These are phyloP conservation scores for Colletotrichum brevisporum DNA, from an alignment of 2,329 filamentous ascomycete genomes.

Conservation along the genomic window DNA sequence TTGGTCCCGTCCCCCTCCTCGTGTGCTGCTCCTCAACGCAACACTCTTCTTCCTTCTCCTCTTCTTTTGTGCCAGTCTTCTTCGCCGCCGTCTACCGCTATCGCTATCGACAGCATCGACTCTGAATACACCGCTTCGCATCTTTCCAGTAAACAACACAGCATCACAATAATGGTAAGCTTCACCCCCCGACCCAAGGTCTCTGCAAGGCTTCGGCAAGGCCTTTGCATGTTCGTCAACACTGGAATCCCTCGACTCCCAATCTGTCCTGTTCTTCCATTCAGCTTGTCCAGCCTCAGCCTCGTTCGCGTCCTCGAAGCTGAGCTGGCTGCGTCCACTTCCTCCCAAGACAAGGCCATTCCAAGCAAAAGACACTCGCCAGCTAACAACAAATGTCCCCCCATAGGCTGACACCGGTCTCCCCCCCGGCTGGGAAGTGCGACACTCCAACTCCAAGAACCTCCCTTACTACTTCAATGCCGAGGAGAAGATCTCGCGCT, in stretches of 20 bases:
- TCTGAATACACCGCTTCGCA: constrained; percentile 21
- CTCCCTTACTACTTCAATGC: constrained; percentile 99
- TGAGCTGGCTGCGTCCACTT: neutral
- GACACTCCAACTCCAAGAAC: constrained; percentile 98
- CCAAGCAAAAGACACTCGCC: neutral
- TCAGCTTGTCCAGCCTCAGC: neutral
- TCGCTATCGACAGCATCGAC: neutral
- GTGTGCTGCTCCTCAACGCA: constrained; percentile 12
- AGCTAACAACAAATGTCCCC: constrained; percentile 12
- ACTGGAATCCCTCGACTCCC: neutral
- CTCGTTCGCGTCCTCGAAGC: neutral
- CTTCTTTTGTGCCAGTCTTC: neutral
- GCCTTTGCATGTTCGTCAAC: neutral
- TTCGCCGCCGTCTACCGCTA: neutral
- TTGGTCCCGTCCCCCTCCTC: constrained; percentile 3
- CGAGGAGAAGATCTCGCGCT: constrained; percentile 87
- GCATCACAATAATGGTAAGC: constrained; percentile 32
- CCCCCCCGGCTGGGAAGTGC: constrained; percentile 92
- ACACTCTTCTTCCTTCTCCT: constrained; percentile 6
- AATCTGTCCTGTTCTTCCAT: neutral
- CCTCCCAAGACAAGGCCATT: constrained; percentile 32
- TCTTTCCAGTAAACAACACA: constrained; percentile 9
- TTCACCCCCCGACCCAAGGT: neutral
- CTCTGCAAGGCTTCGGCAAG: neutral
- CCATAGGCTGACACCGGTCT: constrained; percentile 81